Evolutionary conservation across 345 rosid genomes (phyloP), one percentile per base, ranked within the genome.

Genomic region (Eucalyptus polyanthemos): DNA sequence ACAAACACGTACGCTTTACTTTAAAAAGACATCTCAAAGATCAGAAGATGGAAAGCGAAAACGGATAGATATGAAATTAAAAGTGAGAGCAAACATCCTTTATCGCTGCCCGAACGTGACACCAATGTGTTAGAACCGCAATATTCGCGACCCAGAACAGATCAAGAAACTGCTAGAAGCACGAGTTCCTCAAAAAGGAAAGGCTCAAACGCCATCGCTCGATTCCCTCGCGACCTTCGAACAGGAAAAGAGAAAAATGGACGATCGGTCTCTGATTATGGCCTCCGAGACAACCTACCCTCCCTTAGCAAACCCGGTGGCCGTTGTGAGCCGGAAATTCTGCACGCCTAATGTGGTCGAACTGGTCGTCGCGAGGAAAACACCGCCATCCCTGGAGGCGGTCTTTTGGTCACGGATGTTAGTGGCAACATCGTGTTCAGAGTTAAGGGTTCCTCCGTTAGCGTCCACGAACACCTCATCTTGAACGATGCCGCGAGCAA

Each of bases 301-400:
- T 25, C 87, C 62, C 44, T 72, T 72, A 19, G 44, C 24, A 3
- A 19, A 31, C 10, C 90, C 93, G 5, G 93, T 91, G 62, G 91
- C 90, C 45, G 91, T 94, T n/a, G 50, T 93, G 17, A 88, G 93
- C n/a, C 88, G 87, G n/a, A 89, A 90, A 54, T 93, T 90, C 76
- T 25, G 91, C 45, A 91, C 90, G 6, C 89, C 91, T n/a, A 88
- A 91, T 58, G 92, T 90, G 5, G 88, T 92, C 14, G 91, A 94
- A 2, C 92, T 94, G 0, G 47, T 76, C 11, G 50, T 93, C 4
- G 22, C 76, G 4, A 58, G 89, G 67, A 94, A 92, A 72, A 88
- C 2, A 10, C 87, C 14, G 87, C 90, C 45, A 15, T 91, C 19
- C 88, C 89, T 2, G 90, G 91, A 14, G 89, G 88, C 42, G 51